Evolutionary conservation across 768 basidiomycete species (phyloP), one percentile per base, ranked within the genome.

Genomic region (Hypsizygus marmoreus): DNA sequence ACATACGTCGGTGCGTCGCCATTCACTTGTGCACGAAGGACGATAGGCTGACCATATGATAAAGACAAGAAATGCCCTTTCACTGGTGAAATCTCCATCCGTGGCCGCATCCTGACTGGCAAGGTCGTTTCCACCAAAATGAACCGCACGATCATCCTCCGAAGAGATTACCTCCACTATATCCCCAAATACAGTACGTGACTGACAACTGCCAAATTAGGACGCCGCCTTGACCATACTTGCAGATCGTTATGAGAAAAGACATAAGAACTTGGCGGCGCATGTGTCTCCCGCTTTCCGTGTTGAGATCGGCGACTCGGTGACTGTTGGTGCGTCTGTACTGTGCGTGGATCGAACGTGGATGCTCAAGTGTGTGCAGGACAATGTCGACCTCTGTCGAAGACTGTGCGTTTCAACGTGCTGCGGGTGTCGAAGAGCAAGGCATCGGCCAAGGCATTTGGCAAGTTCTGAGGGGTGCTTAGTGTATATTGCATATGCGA

Each of bases 51-150:
- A 50, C 24, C 10, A 13, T 11, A 23, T 7, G 33, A 16, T 26
- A 25, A 60, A 93, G 97, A 99, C 83, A 98, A 98, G 81, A 99
- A 99, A 76, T 99, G 97, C 77, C 97, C 97, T 20, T 99, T 97
- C 81, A 95, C 92, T 55, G 91, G 95, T 55, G 77, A 93, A 57
- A 76, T 99, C 61, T 98, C 97, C 45, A 99, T 99, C 69, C 95
- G 97, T 66, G 97, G 97, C 45, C 95, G 97, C 62, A 99, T 99
- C 74, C 76, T 99, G 53, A 95, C 94, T 39, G 97, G 97, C 69
- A 91, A 91, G 70, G 95, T 99, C 52, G 78, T 97, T 51, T 98
- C 95, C 42, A 97, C 95, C 36, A 99, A 99, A 81, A 98, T 99
- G 97, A 95, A 88, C 68, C 91, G 95, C 66, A 98, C 97, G 49